Percentiles rank a stretch among this genome's conserved stretches.
Conservation (phyloP, 129 eudicot genomes). For the Solidago caesia region DNA sequence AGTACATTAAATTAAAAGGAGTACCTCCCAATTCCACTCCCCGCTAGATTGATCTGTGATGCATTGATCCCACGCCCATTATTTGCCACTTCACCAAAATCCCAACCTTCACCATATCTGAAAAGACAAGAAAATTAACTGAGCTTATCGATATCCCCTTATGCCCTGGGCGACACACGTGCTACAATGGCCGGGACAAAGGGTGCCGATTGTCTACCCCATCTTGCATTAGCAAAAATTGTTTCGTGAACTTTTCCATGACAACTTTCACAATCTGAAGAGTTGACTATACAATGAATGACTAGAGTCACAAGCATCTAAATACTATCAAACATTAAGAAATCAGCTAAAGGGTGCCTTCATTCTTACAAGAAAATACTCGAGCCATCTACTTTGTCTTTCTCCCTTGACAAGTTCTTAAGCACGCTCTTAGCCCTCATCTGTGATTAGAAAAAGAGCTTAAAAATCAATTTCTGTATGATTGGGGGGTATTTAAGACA, state of each 20-base stretch:
- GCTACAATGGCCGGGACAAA: no score
- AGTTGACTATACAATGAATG: background rate
- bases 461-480: background rate
- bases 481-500: conserved; percentile 8
- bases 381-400: conserved; percentile 75
- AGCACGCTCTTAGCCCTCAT: conserved; percentile 69
- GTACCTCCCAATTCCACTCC: conserved; percentile 95
- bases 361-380: conserved; percentile 73
- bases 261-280: background rate
- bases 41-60: conserved; percentile 75
- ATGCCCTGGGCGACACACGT: no score
- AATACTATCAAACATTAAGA: background rate
- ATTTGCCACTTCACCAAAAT: conserved; percentile 93
- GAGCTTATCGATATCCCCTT: background rate
- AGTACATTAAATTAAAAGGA: background rate
- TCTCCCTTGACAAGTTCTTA: conserved; percentile 47
- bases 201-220: background rate
- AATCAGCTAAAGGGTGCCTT: background rate
- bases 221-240: background rate
- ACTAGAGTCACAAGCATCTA: background rate
- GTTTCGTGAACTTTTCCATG: background rate
- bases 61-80: conserved; percentile 93
- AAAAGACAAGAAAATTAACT: conserved; percentile 11
- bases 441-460: conserved; percentile 35
- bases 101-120: conserved; percentile 99